These are phyloP conservation scores for Plasmodium vivax DNA, from an alignment of 169 alveolate genomes.

Conservation along the genomic window DNA sequence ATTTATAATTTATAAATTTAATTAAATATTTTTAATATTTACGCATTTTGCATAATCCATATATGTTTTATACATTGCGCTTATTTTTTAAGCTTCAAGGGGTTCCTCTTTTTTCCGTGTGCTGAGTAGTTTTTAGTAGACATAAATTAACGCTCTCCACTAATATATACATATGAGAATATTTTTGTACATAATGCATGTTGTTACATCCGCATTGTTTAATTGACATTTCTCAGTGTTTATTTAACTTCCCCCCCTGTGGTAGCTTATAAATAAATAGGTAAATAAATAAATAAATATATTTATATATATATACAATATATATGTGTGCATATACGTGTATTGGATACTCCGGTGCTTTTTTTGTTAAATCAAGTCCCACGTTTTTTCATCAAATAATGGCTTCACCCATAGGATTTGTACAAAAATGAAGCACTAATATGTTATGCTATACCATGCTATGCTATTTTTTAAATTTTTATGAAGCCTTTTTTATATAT, in stretches of 20 bases:
- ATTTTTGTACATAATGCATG: not conserved
- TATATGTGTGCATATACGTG: not conserved
- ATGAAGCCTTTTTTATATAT: not conserved
- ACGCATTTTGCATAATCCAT: not conserved
- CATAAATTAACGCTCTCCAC: not conserved
- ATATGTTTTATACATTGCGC: not conserved
- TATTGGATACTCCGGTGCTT: not conserved
- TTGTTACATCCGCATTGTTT: not conserved
- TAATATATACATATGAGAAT: not conserved
- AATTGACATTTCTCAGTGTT: not conserved
- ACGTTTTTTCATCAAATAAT: not conserved
- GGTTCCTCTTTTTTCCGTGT: not conserved
- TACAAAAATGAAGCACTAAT: not conserved
- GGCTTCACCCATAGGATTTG: not conserved
- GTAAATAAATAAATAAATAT: no score
- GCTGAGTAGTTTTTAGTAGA: not conserved
- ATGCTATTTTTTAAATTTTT: not conserved
- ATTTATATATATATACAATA: not conserved
- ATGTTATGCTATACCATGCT: not conserved
- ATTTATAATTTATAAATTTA: not conserved
- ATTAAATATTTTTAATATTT: not conserved
- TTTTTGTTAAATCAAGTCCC: no score
- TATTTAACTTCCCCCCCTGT: not conserved
- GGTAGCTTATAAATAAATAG: not conserved
- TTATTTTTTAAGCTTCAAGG: not conserved